Conservation (phyloP, 2,329 filamentous ascomycete genomes). For the Macroventuria anomochaeta region DNA sequence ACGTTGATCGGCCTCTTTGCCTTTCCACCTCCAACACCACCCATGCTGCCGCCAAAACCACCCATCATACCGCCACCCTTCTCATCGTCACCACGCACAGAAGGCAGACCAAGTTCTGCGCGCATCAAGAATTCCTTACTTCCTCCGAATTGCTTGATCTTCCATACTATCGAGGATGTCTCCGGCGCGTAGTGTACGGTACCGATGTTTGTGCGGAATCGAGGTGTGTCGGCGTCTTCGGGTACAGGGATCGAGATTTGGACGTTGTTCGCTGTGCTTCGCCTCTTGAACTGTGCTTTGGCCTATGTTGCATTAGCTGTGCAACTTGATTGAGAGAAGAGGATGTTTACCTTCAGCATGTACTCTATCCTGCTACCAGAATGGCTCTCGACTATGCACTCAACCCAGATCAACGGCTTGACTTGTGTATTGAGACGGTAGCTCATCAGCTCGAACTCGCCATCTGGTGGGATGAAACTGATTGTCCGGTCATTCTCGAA, state of each 20-base stretch:
- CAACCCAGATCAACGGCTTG: conserved; percentile 98
- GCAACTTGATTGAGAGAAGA: neutral
- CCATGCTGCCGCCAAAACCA: conserved; percentile 96
- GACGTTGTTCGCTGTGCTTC: conserved; percentile 97
- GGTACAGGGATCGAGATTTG: conserved; percentile 97
- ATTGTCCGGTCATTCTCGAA: conserved; percentile 99
- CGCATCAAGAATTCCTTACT: conserved; percentile 98
- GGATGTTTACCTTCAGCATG: conserved; percentile 79
- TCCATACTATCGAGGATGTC: conserved; percentile 98
- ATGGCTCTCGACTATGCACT: conserved; percentile 95
- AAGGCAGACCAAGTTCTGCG: conserved; percentile 91
- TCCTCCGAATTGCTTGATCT: conserved; percentile 99
- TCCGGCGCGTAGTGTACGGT: conserved; percentile 97
- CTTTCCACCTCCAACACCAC: conserved; percentile 80
- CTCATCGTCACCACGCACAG: conserved; percentile 93
- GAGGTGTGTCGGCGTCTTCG: conserved; percentile 93
- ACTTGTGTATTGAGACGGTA: conserved; percentile 98
- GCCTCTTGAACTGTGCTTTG: conserved; percentile 95
- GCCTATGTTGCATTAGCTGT: conserved; percentile 58
- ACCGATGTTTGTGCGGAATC: conserved; percentile 97
- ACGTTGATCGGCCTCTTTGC: conserved; percentile 96
- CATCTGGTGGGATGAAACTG: conserved; percentile 97
- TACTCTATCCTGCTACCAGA: conserved; percentile 96
- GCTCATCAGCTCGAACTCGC: conserved; percentile 99
- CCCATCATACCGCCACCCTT: conserved; percentile 97